Base-by-base conservation (phyloP, 1,139 yeast genomes). In the Nakaseomyces uthaithaninus region DNA sequence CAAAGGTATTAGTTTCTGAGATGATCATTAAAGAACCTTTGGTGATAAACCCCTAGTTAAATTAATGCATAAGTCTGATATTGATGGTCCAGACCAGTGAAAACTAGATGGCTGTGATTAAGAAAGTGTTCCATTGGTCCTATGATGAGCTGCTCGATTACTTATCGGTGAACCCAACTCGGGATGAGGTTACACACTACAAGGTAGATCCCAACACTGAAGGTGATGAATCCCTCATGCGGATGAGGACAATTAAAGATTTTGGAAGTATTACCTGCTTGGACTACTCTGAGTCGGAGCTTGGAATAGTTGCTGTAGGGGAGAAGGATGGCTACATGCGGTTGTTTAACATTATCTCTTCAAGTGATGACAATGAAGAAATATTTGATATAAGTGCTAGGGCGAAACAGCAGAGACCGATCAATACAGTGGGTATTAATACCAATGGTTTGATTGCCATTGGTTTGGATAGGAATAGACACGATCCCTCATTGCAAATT, bases 401-500 rank as follows among this genome's bases (percentile, higher is more conserved):
- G 36, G 82, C 89, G 0, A 75, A 77, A 44, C 89, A 80, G 45
- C 69, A 75, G 30, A 68, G 95, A 40, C 80, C 91, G 1, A 82
- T 94, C 52, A 86, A 84, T 53, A 63, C 89, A 1, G 59, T 87
- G 2, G 72, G 89, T 2, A 82, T 87, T 62, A 83, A 76, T 56
- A 66, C 70, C 19, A 67, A 69, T 31, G 83, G 81, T 1, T 60
- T 82, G 33, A 64, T 87, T 4, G 95, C 87, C 0, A 76, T 80
- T 20, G 95, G 94, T 0, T 71, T 80, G 46, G 96, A 87, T 48
- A 77, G 85, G 51, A 80, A 83, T 7, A 69, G 91, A 41, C 85
- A 78, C 50, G 95, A 85, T 54, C 74, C 76, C 44, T 79, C 93
- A 20, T 64, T 89, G 38, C 83, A 82, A 51, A 69, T 89, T 10